Percentiles rank a stretch among this genome's conserved stretches.
Conservation (phyloP, 805 yeast species). For the Teunomyces funiuensis region DNA sequence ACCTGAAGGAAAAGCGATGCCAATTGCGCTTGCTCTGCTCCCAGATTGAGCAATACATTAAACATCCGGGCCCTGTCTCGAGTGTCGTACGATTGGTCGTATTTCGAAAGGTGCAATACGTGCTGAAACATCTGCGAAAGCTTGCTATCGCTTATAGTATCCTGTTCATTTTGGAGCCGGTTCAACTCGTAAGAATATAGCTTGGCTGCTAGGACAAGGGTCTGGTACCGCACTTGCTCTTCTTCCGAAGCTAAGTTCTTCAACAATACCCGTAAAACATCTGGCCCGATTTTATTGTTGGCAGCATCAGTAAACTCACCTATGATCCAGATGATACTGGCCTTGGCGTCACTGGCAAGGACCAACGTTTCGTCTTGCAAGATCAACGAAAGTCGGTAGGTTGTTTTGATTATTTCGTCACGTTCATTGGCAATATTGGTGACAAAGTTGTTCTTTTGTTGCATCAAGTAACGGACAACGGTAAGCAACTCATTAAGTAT, state of each 20-base stretch:
- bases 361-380: slow-evolving; percentile 22
- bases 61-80: slow-evolving; percentile 84
- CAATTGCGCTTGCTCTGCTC: slow-evolving; percentile 47
- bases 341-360: slow-evolving; percentile 56
- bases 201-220: slow-evolving; percentile 73
- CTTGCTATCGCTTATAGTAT: slow-evolving; percentile 12
- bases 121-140: slow-evolving; percentile 56
- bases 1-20: slow-evolving; percentile 74
- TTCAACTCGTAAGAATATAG: slow-evolving; percentile 57
- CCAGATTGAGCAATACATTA: slow-evolving; percentile 54
- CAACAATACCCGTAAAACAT: slow-evolving; percentile 62
- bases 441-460: slow-evolving; percentile 37
- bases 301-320: slow-evolving; percentile 66
- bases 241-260: slow-evolving; percentile 54
- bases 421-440: slow-evolving; percentile 11
- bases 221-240: slow-evolving; percentile 65
- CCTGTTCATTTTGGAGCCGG: slow-evolving; percentile 21
- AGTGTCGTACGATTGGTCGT: slow-evolving; percentile 72
- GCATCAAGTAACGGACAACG: slow-evolving; percentile 71
- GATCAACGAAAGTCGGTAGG: slow-evolving; percentile 46
- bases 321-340: slow-evolving; percentile 85
- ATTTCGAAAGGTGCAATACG: slow-evolving; percentile 62
- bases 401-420: slow-evolving; percentile 50
- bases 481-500: slow-evolving; percentile 66
- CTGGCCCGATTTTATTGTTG: slow-evolving; percentile 59